phyloP scores from a whole-genome alignment of 495 filamentous ascomycete genomes.

The Aspergillus panamensis region DNA sequence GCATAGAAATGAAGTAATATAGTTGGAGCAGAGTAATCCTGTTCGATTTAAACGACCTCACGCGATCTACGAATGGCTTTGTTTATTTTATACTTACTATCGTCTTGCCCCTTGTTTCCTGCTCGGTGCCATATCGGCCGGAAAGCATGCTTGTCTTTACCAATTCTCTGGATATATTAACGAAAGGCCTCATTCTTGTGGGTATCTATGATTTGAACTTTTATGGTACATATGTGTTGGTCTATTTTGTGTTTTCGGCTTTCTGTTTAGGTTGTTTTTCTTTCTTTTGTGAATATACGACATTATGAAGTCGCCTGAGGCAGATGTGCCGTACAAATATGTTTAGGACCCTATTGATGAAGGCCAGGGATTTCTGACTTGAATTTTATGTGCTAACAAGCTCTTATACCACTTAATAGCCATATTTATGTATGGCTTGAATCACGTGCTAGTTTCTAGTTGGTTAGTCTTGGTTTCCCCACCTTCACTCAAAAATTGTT shows the following conservation, averaged over 20 bases:
- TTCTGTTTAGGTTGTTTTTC: conserved; percentile 7
- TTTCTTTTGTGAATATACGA: background rate
- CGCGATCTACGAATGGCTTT: conserved; percentile 16
- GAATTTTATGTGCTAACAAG: too few species aligned
- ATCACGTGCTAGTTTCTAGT: too few species aligned
- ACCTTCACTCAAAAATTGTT: too few species aligned
- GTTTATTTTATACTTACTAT: background rate
- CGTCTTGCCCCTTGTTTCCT: background rate
- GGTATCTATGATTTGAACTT: conserved; percentile 13
- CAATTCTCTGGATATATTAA: conserved; percentile 4
- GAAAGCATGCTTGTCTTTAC: background rate
- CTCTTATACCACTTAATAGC: too few species aligned
- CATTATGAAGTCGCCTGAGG: conserved; percentile 11
- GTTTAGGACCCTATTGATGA: too few species aligned
- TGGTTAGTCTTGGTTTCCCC: too few species aligned
- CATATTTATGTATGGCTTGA: too few species aligned
- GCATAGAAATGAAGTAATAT: background rate
- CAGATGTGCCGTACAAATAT: background rate
- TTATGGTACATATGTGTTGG: conserved; percentile 17
- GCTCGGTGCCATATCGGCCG: background rate
- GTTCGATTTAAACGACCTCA: conserved; percentile 15
- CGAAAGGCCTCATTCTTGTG: background rate
- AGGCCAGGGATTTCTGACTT: background rate
- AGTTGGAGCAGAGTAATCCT: background rate
- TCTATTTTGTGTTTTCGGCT: conserved; percentile 3